phyloP scores from a whole-genome alignment of 2,329 filamentous ascomycete genomes.

The Cadophora sp. region DNA sequence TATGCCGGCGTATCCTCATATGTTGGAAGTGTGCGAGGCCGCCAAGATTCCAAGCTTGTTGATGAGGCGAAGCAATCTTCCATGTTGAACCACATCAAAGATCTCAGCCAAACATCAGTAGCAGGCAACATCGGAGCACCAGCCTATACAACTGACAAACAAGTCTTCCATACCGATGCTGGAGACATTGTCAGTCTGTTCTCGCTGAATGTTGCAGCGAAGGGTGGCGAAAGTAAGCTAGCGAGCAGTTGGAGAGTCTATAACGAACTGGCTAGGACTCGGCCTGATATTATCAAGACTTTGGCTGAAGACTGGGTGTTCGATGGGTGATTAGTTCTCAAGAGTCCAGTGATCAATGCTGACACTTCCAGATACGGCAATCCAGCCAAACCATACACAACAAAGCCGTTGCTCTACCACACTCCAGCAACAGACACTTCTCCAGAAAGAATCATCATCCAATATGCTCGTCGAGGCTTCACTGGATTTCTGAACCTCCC shows the following conservation, averaged over 20 bases:
- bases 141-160: constrained; percentile 66
- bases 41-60: constrained; percentile 50
- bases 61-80: constrained; percentile 57
- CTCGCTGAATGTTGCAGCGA: constrained; percentile 51
- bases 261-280: constrained; percentile 57
- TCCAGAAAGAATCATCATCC: constrained; percentile 62
- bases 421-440: constrained; percentile 53
- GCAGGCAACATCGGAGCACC: constrained; percentile 58
- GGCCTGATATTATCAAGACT: constrained; percentile 60
- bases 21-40: constrained; percentile 48
- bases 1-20: constrained; percentile 52
- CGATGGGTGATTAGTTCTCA: constrained; percentile 43
- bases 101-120: constrained; percentile 53
- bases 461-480: constrained; percentile 65
- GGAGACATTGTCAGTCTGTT: constrained; percentile 61
- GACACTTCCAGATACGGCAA: constrained; percentile 57
- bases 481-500: constrained; percentile 63
- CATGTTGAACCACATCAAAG: constrained; percentile 67
- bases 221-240: constrained; percentile 59
- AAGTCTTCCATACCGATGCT: constrained; percentile 59
- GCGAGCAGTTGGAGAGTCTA: constrained; percentile 60
- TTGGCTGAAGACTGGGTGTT: constrained; percentile 55
- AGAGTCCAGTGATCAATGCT: too few relatives aligned
- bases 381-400: constrained; percentile 51
- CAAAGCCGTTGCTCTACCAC: constrained; percentile 62